Percentiles rank a stretch among this genome's conserved stretches.
Conservation (phyloP, 1,284 basidiomycete genomes). For the Lentinula novae-zelandiae region DNA sequence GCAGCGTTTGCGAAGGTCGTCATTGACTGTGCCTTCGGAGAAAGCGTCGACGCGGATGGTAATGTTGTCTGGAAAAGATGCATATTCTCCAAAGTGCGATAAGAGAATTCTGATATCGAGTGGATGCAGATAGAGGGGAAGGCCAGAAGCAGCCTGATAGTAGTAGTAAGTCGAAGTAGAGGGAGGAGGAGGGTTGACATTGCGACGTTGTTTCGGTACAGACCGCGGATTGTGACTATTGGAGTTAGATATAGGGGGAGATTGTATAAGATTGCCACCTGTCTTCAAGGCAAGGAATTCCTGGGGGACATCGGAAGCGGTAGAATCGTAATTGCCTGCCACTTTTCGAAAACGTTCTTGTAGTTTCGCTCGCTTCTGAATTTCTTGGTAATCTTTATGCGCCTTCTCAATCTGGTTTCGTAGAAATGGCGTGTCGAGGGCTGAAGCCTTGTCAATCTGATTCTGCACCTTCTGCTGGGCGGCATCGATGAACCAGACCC, state of each 20-base stretch:
- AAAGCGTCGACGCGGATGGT: conserved; percentile 76
- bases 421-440: conserved; percentile 64
- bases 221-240: conserved; percentile 28
- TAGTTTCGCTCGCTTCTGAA: conserved; percentile 37
- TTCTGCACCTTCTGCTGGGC: conserved; percentile 73
- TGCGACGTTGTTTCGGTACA: conserved; percentile 58
- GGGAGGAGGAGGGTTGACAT: conserved; percentile 79
- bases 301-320: conserved; percentile 36
- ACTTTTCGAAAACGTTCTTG: conserved; percentile 33
- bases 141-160: conserved; percentile 92
- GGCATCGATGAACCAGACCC: conserved; percentile 76
- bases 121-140: conserved; percentile 91
- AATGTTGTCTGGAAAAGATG: conserved; percentile 82
- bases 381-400: conserved; percentile 55
- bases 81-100: conserved; percentile 74
- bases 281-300: conserved; percentile 48
- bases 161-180: conserved; percentile 87
- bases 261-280: conserved; percentile 19
- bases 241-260: conserved; percentile 18
- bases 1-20: conserved; percentile 89
- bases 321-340: conserved; percentile 23
- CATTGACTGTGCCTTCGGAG: conserved; percentile 80
- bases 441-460: conserved; percentile 76
- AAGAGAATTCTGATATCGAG: conserved; percentile 93
- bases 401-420: conserved; percentile 57